Evolutionary conservation across 257 asterid genomes (phyloP).

Genomic region (Petrea volubilis): DNA sequence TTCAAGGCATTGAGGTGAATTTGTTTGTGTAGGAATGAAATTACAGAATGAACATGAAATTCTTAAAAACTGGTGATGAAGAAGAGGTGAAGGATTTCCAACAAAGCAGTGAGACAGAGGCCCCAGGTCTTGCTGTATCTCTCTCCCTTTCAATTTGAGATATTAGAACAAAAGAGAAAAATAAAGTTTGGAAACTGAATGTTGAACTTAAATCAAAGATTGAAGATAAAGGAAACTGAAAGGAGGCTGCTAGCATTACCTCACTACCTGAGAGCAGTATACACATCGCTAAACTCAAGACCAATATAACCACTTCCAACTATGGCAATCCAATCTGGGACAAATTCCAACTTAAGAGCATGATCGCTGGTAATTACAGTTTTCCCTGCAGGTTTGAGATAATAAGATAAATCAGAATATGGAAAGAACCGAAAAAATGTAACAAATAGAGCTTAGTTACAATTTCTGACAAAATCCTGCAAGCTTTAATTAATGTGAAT

Average conservation of each 20-base stretch:
- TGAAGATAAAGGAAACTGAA: not conserved
- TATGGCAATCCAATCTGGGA: conserved; percentile 92
- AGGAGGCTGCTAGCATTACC: conserved; percentile 33
- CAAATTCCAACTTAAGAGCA: conserved; percentile 80
- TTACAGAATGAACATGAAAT: not conserved
- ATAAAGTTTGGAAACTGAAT: not conserved
- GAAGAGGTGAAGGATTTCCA: not conserved
- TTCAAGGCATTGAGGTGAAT: not conserved
- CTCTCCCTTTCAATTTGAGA: not conserved
- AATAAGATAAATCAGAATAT: conserved; percentile 11
- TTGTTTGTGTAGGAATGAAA: not conserved
- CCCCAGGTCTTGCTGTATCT: not conserved
- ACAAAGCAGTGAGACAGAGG: not conserved
- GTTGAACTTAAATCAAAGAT: not conserved
- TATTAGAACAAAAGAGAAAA: not conserved
- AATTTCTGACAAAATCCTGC: not conserved
- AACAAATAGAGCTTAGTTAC: not conserved
- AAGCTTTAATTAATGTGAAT: not conserved
- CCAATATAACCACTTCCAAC: conserved; percentile 97
- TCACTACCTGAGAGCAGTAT: conserved; percentile 94
- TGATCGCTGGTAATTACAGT: conserved; percentile 91
- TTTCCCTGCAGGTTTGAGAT: conserved; percentile 62
- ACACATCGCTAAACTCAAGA: conserved; percentile 89
- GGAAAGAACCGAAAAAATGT: not conserved
- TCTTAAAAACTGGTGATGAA: not conserved